These are phyloP conservation scores for Tritrichomonas musculus DNA, from an alignment of 208 protist genomes.

Conservation along the genomic window DNA sequence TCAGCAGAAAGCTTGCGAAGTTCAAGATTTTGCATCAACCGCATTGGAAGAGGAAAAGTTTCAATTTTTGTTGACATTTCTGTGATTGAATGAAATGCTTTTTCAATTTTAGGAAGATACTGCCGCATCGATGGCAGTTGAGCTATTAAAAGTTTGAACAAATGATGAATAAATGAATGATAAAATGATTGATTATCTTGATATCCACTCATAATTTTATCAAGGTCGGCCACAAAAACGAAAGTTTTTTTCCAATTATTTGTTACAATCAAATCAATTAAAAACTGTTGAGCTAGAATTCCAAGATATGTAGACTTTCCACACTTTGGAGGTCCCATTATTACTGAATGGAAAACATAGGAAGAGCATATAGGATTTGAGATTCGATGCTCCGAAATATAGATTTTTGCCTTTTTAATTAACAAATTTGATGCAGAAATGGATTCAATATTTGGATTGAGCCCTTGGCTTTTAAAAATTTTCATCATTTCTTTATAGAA, in stretches of 20 bases:
- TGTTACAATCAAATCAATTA: background rate
- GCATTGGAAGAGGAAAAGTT: background rate
- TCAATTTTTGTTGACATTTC: background rate
- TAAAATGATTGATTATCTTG: background rate
- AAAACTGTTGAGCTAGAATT: background rate
- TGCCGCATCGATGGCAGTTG: background rate
- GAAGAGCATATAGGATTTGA: background rate
- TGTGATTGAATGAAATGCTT: background rate
- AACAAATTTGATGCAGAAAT: background rate
- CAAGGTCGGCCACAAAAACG: background rate
- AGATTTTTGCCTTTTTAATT: background rate
- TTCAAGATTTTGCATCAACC: background rate
- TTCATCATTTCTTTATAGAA: background rate
- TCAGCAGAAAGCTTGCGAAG: background rate
- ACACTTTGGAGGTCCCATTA: background rate
- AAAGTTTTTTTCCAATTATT: background rate
- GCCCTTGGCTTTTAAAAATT: background rate
- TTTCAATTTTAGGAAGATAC: background rate
- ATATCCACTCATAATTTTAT: background rate
- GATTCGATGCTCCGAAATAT: background rate
- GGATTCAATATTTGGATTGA: background rate
- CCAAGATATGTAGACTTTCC: background rate
- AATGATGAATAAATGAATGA: background rate
- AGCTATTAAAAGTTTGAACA: background rate
- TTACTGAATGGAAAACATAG: background rate